A percentile compares a stretch with the other conserved stretches of the same genome.
These are phyloP conservation scores for Blepharisma undulans DNA, from an alignment of 169 alveolate genomes.

Conservation along the genomic window DNA sequence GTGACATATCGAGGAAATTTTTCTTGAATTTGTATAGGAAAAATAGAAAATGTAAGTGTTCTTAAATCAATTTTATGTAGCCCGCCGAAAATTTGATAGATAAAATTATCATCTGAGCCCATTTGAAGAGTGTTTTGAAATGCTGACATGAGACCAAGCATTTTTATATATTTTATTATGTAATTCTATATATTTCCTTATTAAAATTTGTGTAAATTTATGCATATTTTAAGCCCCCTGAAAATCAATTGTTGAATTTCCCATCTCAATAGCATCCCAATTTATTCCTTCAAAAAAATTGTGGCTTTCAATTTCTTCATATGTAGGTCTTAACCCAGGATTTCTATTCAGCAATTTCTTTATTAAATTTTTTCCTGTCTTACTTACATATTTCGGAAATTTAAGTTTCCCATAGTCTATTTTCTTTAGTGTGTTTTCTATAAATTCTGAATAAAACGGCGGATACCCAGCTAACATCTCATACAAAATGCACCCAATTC, in stretches of 20 bases:
- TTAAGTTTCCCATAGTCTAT: background rate
- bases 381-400: background rate
- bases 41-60: background rate
- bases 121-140: background rate
- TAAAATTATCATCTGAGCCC: background rate
- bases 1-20: background rate
- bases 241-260: background rate
- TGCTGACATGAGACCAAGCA: background rate
- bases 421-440: background rate
- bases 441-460: slow-evolving; percentile 65
- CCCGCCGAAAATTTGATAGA: background rate
- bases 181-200: too few species aligned
- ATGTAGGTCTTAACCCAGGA: slow-evolving; percentile 28
- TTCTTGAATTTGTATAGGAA: background rate
- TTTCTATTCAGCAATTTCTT: slow-evolving; percentile 6
- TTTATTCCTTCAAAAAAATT: slow-evolving; percentile 73
- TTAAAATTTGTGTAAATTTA: background rate
- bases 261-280: slow-evolving; percentile 9
- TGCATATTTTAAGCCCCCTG: too few species aligned
- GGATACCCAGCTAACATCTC: slow-evolving; percentile 87
- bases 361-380: background rate
- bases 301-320: slow-evolving; percentile 80
- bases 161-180: too few species aligned
- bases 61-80: background rate
- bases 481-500: slow-evolving; percentile 82